phyloP scores from a whole-genome alignment of 495 filamentous ascomycete genomes.

The Hypoxylon fuscum region DNA sequence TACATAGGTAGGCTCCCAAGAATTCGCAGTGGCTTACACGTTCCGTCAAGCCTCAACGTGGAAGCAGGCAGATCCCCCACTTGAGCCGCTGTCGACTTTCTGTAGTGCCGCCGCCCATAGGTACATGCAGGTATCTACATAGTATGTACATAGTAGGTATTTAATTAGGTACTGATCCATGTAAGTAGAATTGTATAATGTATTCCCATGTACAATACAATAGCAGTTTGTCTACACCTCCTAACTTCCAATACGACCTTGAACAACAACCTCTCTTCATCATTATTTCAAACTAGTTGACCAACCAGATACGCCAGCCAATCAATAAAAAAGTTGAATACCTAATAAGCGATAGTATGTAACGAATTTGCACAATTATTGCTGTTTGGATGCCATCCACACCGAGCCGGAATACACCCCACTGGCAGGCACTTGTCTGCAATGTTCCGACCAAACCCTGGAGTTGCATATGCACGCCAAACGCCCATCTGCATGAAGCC shows the following conservation, averaged over 20 bases:
- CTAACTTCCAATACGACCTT: neutral
- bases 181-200: too few relatives aligned
- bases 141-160: neutral
- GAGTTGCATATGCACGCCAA: conserved; percentile 40
- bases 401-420: conserved; percentile 43
- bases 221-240: neutral
- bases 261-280: conserved; percentile 6
- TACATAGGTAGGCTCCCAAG: neutral
- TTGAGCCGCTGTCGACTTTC: neutral
- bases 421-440: conserved; percentile 39
- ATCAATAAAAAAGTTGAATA: conserved; percentile 3
- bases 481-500: conserved; percentile 33
- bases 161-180: neutral
- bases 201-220: too few relatives aligned
- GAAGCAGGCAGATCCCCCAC: neutral
- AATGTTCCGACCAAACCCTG: conserved; percentile 37
- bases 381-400: conserved; percentile 23
- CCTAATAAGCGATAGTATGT: conserved; percentile 18
- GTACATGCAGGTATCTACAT: neutral
- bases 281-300: conserved; percentile 4
- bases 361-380: conserved; percentile 23
- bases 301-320: neutral
- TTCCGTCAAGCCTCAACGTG: neutral
- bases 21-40: neutral
- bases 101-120: neutral